Conservation (phyloP, 2,329 filamentous ascomycete genomes). For the Aspergillus oerlinghausenensis region DNA sequence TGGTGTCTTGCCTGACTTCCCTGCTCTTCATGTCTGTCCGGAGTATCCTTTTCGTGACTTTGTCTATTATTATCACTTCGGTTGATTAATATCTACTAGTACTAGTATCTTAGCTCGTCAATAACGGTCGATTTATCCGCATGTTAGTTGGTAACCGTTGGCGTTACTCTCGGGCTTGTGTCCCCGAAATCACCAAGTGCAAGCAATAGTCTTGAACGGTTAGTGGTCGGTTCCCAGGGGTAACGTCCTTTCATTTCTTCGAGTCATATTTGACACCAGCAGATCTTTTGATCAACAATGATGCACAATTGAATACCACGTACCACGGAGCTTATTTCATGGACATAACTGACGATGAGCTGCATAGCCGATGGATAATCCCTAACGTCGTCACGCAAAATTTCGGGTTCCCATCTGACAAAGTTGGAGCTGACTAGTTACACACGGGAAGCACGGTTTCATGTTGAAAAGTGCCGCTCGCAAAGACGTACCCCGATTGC, state of each 20-base stretch:
- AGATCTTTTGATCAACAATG: background rate
- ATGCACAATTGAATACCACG: background rate
- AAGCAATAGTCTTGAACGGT: background rate
- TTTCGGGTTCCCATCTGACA: too few species aligned
- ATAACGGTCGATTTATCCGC: background rate
- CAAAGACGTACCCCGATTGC: constrained; percentile 6
- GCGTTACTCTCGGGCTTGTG: background rate
- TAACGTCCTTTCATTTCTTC: background rate
- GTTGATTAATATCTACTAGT: background rate
- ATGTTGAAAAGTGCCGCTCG: constrained; percentile 12
- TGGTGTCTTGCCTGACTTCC: too few species aligned
- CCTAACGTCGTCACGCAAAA: background rate
- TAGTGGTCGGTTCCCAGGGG: background rate
- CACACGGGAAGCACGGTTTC: constrained; percentile 17
- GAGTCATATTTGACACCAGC: background rate
- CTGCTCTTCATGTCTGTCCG: too few species aligned
- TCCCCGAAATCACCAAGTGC: background rate
- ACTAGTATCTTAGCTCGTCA: background rate
- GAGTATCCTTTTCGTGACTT: background rate
- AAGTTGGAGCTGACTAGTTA: background rate
- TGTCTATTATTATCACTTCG: background rate
- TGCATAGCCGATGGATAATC: background rate
- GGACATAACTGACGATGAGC: background rate
- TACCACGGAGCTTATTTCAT: background rate
- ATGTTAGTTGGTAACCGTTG: background rate